Evolutionary conservation across 2,329 filamentous ascomycete genomes (phyloP), one percentile per base, ranked within the genome.

Genomic region (Venturia nashicola): DNA sequence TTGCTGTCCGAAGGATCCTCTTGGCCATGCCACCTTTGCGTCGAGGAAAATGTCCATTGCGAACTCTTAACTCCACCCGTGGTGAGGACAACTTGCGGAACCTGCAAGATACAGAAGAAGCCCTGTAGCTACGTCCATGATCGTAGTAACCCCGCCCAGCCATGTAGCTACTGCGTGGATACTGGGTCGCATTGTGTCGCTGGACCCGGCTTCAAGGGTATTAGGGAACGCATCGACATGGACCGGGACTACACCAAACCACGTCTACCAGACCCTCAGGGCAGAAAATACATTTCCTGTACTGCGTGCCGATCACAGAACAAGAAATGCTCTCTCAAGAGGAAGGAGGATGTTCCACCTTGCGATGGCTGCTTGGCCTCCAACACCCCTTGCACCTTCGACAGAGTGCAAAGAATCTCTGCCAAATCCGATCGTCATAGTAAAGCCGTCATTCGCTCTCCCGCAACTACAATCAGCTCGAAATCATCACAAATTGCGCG

Each of bases 11-110:
- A 62, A 27, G 42, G 34, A 27, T 34, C n/a, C 1, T 46, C 40
- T 23, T 62, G 60, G 60, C 60, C 60, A n/a, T 62, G 60, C 42
- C 14, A 36, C 14, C n/a, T 44, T n/a, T 62, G 60, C 32, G 44
- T 39, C n/a, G 42, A 62, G 7, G 20, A 51, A 23, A 27, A 39
- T 3, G 20, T 23, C 7, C 11, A 32, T 6, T 62, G 60, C 42
- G 44, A 46, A 27, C 60, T 62, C 11, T 18, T 62, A 8, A 51
- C 44, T 40, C 39, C 59, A 3, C 60, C 60, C 18, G 23, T 39
- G 2, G 23, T 27, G 12, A 46, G 32, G n/a, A 32, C 23, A 16
- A 51, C 40, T 18, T 62, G 60, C 43, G 60, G 51, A n/a, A 16
- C 23, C 32, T 62, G 60, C 43, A 42, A n/a, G 34, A 9, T 7